A percentile compares a stretch with the other conserved stretches of the same genome.
phyloP scores from a whole-genome alignment of 2,329 filamentous ascomycete genomes.

The Pseudogymnoascus verrucosus region DNA sequence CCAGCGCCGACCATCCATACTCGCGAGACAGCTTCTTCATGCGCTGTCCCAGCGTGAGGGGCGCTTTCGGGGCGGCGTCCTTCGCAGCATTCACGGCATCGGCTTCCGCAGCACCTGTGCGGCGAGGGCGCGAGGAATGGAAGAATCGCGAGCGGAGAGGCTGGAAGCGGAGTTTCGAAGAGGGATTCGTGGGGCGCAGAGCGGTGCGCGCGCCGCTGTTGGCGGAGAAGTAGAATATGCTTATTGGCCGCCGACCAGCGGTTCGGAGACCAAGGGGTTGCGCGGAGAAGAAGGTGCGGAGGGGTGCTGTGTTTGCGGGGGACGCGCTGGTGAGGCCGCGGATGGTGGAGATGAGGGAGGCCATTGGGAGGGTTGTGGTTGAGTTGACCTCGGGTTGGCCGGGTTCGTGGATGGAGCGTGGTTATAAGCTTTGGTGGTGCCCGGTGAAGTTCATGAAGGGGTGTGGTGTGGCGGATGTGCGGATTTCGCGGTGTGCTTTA shows the following conservation, averaged over 20 bases:
- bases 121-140: neutral
- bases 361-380: neutral
- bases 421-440: neutral
- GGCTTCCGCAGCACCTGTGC: slow-evolving; percentile 11
- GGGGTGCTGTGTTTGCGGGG: neutral
- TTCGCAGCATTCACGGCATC: slow-evolving; percentile 10
- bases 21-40: slow-evolving; percentile 80
- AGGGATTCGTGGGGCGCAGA: slow-evolving; percentile 15
- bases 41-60: slow-evolving; percentile 19
- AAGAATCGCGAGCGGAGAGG: neutral
- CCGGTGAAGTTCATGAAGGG: neutral
- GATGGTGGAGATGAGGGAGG: neutral
- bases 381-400: neutral
- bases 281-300: neutral
- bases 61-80: neutral
- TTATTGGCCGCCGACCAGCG: neutral
- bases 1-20: slow-evolving; percentile 88
- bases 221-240: neutral
- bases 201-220: neutral
- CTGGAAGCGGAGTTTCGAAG: slow-evolving; percentile 16
- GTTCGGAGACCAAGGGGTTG: neutral
- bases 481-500: neutral
- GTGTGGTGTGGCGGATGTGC: neutral
- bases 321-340: neutral
- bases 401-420: neutral